Conservation (phyloP, 495 filamentous ascomycete species). For the Podospora australis region DNA sequence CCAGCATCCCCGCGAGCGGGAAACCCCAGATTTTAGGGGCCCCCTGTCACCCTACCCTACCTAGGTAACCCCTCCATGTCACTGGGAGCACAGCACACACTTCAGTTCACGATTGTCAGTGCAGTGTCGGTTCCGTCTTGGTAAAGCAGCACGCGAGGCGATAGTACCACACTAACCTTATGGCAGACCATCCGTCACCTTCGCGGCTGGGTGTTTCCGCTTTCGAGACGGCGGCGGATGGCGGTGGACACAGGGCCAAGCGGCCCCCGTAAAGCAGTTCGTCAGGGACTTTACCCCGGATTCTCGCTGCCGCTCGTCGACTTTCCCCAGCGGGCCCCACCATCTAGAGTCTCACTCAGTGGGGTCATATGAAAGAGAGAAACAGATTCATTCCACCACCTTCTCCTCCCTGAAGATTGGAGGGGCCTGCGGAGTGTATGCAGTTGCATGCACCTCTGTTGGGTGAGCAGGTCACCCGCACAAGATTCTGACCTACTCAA, state of each 20-base stretch:
- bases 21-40: slow-evolving; percentile 13
- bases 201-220: not conserved
- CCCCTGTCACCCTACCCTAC: not conserved
- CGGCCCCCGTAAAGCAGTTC: not conserved
- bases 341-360: not conserved
- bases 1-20: not conserved
- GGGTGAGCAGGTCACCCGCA: too few species aligned
- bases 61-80: not conserved
- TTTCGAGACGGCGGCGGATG: not conserved
- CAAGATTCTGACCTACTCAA: too few species aligned
- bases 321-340: not conserved
- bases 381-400: too few species aligned
- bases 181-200: not conserved
- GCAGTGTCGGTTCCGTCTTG: not conserved
- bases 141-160: too few species aligned
- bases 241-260: not conserved
- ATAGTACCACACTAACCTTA: slow-evolving; percentile 10
- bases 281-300: slow-evolving; percentile 22
- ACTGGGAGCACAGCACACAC: too few species aligned
- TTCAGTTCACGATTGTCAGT: not conserved
- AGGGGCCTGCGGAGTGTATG: too few species aligned
- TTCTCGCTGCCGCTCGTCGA: slow-evolving; percentile 19
- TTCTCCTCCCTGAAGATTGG: too few species aligned
- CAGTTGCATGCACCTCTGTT: too few species aligned
- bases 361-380: too few species aligned